A percentile compares a stretch with the other conserved stretches of the same genome.
These are phyloP conservation scores for Inonotus obliquus DNA, from an alignment of 1,284 basidiomycete species.

Conservation along the genomic window DNA sequence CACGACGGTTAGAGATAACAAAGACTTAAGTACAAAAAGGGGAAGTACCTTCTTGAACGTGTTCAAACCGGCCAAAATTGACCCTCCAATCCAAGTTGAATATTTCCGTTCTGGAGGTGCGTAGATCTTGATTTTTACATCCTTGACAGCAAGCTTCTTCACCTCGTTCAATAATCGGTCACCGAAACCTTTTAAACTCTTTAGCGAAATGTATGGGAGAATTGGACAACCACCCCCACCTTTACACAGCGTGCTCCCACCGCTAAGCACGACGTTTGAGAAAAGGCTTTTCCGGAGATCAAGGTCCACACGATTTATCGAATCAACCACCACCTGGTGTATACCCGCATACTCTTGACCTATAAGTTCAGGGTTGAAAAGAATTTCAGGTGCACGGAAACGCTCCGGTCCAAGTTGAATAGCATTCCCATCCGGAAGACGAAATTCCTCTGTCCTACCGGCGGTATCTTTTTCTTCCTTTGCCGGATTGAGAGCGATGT, in stretches of 20 bases:
- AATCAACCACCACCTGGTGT: slow-evolving; percentile 92
- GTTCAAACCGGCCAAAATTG: slow-evolving; percentile 89
- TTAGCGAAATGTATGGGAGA: slow-evolving; percentile 6
- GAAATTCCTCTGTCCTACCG: slow-evolving; percentile 84
- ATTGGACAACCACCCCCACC: slow-evolving; percentile 46
- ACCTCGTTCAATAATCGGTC: slow-evolving; percentile 94
- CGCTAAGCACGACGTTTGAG: slow-evolving; percentile 95
- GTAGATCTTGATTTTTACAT: slow-evolving; percentile 98
- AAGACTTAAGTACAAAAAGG: slow-evolving; percentile 3
- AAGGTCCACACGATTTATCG: slow-evolving; percentile 80
- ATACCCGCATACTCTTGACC: slow-evolving; percentile 97
- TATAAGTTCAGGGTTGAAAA: slow-evolving; percentile 97
- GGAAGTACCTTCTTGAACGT: slow-evolving; percentile 93
- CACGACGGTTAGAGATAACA: slow-evolving; percentile 11
- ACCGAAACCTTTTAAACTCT: slow-evolving; percentile 71
- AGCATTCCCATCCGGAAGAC: slow-evolving; percentile 91
- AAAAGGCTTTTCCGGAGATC: slow-evolving; percentile 95
- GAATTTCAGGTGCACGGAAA: slow-evolving; percentile 95
- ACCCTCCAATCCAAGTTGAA: slow-evolving; percentile 99
- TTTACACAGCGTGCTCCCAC: slow-evolving; percentile 92
- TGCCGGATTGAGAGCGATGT: slow-evolving; percentile 83
- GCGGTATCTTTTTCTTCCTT: slow-evolving; percentile 90
- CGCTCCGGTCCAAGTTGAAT: slow-evolving; percentile 94
- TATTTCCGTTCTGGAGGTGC: slow-evolving; percentile 99
- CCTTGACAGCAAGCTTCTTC: slow-evolving; percentile 94